Base-by-base conservation (phyloP, 306 rosid genomes). In the Acacia crassicarpa region DNA sequence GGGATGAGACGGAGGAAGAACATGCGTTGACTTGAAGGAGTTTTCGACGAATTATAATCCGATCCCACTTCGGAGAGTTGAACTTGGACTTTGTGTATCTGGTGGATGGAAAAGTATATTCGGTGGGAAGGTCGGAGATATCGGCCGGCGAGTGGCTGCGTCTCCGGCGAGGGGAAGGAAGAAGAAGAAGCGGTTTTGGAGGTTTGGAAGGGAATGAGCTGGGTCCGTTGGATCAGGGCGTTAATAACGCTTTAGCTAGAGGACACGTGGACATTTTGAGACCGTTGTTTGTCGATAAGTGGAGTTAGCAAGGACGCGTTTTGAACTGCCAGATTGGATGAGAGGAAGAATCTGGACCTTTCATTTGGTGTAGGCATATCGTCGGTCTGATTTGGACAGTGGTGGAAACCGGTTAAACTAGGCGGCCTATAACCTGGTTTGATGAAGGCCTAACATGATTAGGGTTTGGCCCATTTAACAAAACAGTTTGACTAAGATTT, bases 201-300 rank as follows among this genome's bases (percentile, higher is more conserved):
- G 17, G 62, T 22, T 66, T 20, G 46, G 70, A 80, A 67, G 83
- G 72, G 84, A 79, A 54, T 76, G 75, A 51, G 83, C 49, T 51
- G 83, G 66, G 83, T 82, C 90, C 88, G 92, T 89, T 79, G 83
- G 92, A 90, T 88, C 82, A 33, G 33, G 41, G 70, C 3, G 86
- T 92, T 86, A 86, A 88, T 86, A 90, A 86, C 58, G 82, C 23
- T 72, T 40, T 81, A 81, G 82, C 72, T 14, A 5, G 45, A 53
- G 74, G 83, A 84, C 88, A 89, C 92, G 89, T 90, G 94, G 94
- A 41, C 0, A 25, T 35, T 71, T 81, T 27, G 17, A 4, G 20
- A 54, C 89, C 90, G 91, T 89, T 85, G 80, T 82, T 75, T 54
- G 84, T 83, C 83, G 97, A 92, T 90, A 90, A 92, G 91, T 81